Conservation (phyloP, 1,139 yeast species). For the Keqinozyma sinolaborantium region DNA sequence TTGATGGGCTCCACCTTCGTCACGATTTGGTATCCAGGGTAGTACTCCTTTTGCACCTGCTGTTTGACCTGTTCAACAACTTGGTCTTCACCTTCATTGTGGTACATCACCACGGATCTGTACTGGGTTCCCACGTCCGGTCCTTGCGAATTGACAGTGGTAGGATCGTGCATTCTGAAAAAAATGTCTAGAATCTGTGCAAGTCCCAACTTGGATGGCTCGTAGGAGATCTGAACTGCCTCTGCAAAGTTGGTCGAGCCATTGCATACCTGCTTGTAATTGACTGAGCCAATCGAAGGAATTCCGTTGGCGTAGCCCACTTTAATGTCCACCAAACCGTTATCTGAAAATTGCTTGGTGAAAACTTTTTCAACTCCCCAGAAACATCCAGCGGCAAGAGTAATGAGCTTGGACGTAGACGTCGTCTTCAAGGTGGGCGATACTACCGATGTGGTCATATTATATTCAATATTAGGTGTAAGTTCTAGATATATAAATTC, state of each 20-base stretch:
- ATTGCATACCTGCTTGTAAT: slow-evolving; percentile 71
- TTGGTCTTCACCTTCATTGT: slow-evolving; percentile 39
- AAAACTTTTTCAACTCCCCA: slow-evolving; percentile 94
- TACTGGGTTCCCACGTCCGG: slow-evolving; percentile 84
- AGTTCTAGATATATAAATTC: background rate
- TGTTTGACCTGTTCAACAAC: slow-evolving; percentile 26
- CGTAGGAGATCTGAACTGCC: slow-evolving; percentile 76
- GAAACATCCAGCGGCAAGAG: slow-evolving; percentile 84
- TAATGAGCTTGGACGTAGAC: slow-evolving; percentile 45
- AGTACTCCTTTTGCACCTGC: slow-evolving; percentile 36
- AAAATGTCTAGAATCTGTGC: slow-evolving; percentile 75
- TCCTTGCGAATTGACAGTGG: slow-evolving; percentile 64
- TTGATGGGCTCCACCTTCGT: slow-evolving; percentile 69
- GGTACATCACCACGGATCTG: slow-evolving; percentile 71
- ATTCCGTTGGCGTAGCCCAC: slow-evolving; percentile 92
- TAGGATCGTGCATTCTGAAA: slow-evolving; percentile 83
- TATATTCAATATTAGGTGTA: background rate
- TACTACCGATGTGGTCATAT: slow-evolving; percentile 14
- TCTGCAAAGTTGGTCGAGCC: slow-evolving; percentile 76
- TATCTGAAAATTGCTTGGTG: slow-evolving; percentile 57
- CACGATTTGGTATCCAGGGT: slow-evolving; percentile 41
- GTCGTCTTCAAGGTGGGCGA: slow-evolving; percentile 38
- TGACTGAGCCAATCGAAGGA: slow-evolving; percentile 45
- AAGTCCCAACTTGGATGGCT: slow-evolving; percentile 59
- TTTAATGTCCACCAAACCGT: slow-evolving; percentile 68